Conservation (phyloP, 2,329 filamentous ascomycete species). For the Xylaria sp. region DNA sequence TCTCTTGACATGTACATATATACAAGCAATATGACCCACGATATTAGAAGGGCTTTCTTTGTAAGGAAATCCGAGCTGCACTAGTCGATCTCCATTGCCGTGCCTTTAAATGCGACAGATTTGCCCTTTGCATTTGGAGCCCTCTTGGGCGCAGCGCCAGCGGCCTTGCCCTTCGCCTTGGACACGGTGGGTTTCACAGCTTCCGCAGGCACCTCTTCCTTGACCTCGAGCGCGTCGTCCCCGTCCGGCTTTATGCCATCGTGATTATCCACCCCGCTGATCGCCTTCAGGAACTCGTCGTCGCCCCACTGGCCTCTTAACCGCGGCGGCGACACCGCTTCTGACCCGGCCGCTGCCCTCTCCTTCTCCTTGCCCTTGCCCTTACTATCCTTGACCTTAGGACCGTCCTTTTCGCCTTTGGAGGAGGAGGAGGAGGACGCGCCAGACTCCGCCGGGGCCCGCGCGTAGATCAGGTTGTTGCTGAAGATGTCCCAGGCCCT, state of each 20-base stretch:
- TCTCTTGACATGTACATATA: background rate
- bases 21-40: conserved; percentile 11
- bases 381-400: conserved; percentile 33
- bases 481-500: conserved; percentile 77
- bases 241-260: conserved; percentile 24
- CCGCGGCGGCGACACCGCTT: conserved; percentile 10
- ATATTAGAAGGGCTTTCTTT: background rate
- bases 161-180: conserved; percentile 35
- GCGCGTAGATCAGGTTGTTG: conserved; percentile 66
- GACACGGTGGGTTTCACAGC: conserved; percentile 14
- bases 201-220: conserved; percentile 17
- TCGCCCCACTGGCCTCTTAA: conserved; percentile 35
- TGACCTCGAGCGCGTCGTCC: conserved; percentile 27
- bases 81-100: conserved; percentile 21
- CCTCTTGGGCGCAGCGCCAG: conserved; percentile 14
- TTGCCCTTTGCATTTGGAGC: conserved; percentile 30
- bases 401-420: background rate
- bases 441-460: background rate
- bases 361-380: conserved; percentile 31
- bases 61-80: background rate
- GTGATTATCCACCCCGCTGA: conserved; percentile 36
- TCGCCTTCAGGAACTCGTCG: conserved; percentile 36
- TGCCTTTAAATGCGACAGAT: conserved; percentile 33
- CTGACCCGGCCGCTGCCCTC: conserved; percentile 10
- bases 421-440: no score